Conservation (phyloP, 2,329 filamentous ascomycete species). For the Mollisia scopiformis region DNA sequence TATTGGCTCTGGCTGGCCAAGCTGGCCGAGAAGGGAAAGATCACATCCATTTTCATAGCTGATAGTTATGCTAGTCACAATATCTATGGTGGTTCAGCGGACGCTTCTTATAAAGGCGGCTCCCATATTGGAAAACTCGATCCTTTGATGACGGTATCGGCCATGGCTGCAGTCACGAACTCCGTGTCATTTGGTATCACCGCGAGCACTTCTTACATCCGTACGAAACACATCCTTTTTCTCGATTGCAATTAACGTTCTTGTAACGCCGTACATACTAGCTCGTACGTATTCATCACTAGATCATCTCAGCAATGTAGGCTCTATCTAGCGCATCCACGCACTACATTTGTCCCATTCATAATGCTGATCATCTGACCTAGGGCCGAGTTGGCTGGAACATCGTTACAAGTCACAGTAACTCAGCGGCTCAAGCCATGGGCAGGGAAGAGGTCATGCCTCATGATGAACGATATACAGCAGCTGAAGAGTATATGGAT, state of each 20-base stretch:
- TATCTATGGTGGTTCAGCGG: constrained; percentile 54
- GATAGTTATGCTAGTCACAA: constrained; percentile 60
- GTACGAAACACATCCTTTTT: too few relatives aligned
- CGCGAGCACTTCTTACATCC: constrained; percentile 62
- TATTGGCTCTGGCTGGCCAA: constrained; percentile 48
- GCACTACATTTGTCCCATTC: too few relatives aligned
- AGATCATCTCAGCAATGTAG: too few relatives aligned
- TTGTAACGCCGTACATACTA: constrained; percentile 61
- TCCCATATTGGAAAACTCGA: constrained; percentile 58
- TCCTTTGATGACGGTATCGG: constrained; percentile 60
- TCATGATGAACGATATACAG: constrained; percentile 67
- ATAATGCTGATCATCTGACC: constrained; percentile 66
- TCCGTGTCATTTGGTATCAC: constrained; percentile 69
- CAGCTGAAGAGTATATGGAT: constrained; percentile 62
- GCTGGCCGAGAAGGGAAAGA: constrained; percentile 60
- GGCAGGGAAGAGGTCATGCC: constrained; percentile 56
- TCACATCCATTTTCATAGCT: constrained; percentile 67
- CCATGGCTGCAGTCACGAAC: constrained; percentile 68
- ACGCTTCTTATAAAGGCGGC: background rate
- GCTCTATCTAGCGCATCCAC: too few relatives aligned
- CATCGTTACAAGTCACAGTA: constrained; percentile 68
- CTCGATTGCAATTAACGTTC: background rate
- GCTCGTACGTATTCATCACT: constrained; percentile 63
- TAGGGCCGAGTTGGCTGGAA: constrained; percentile 52
- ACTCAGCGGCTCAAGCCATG: constrained; percentile 63